Base-by-base conservation (phyloP, 108 stramenopile genomes). In the Nitzschia inconspicua region DNA sequence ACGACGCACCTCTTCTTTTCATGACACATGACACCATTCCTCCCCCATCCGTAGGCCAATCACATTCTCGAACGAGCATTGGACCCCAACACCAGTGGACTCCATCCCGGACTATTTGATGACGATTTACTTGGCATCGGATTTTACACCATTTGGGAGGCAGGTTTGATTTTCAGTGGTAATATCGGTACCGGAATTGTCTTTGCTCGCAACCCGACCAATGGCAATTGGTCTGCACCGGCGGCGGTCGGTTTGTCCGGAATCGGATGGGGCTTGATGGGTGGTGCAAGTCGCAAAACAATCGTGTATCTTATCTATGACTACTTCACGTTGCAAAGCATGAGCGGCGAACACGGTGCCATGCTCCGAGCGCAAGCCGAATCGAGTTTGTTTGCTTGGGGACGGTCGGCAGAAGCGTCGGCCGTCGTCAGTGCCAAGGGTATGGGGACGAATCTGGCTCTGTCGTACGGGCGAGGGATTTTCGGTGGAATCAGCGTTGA, bases 111-210 rank as follows among this genome's bases (percentile, higher is more conserved):
- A 9, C 23, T 65, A 19, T 65, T 65, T 39, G 52, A 43, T 19
- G 48, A 48, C n/a, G 48, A 34, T 31, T 41, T 65, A 20, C 34
- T 41, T 26, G 64, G 64, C 7, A 56, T 65, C 56, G 52, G 35
- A 2, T 65, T 65, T 39, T 50, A 88, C 44, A 83, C 83, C 23
- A 81, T 87, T n/a, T 69, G 79, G 20, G 87, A 91, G 56, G 85
- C 68, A 3, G 90, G 87, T 0, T 85, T 88, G 29, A 70, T 88
- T 32, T 71, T 86, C 41, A 75, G 83, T 4, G 85, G 85, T 19
- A 68, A 79, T 16, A 65, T 86, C 25, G 90, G 85, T 3, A 80
- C 80, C 11, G 90, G 90, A 2, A 65, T 88, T 31, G 74, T 91
- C 30, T 36, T 91, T 24, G 72, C 83, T 7, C 76, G 73, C 40